Base-by-base conservation (phyloP, 192 early-diverging fungal species). In the Jimgerdemannia lactiflua region DNA sequence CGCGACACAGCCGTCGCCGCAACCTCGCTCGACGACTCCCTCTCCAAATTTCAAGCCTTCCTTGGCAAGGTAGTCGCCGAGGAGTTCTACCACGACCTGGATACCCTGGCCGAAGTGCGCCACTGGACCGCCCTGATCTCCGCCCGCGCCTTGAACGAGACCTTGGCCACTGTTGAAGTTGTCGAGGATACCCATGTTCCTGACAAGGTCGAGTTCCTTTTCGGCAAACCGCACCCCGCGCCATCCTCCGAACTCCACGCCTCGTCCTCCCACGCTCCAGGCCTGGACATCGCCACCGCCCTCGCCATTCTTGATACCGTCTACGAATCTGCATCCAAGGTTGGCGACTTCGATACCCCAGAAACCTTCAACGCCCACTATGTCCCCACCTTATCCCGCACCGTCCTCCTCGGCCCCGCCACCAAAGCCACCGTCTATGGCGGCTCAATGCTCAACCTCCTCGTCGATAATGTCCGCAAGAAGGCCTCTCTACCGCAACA, bases 281-380 rank as follows among this genome's bases (percentile, higher is more conserved):
- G 18, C 72, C 39, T 66, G 17, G 43, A 70, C 69, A 70, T 42
- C 11, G 72, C 59, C 43, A 64, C 65, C 9, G 63, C 72, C 3
- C 72, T 73, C 44, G 72, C 72, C 6, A 73, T 73, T 41, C 72
- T 73, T 39, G 72, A 73, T 40, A 67, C 54, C 3, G 72, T 64
- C n/a, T 73, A 73, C 39, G 72, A 73, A 14, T 64, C 72, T 11
- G 65, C 72, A n/a, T 42, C 67, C 8, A 65, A 43, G 18, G 72
- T 64, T 3, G 72, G 67, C 3, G 72, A 73, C 7, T 73, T 73
- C 39, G 67, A 73, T 8, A 67, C 72, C 4, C 65, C 59, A 14
- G 14, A 2, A 11, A n/a, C 20, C 9, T 65, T 73, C 44, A 40
- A 73, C 39, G 72, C 59, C 20, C 72, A 73, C 64, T 73, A 73